These are phyloP conservation scores for Cucurbita argyrosperma DNA, from an alignment of 306 rosid species.

Conservation along the genomic window DNA sequence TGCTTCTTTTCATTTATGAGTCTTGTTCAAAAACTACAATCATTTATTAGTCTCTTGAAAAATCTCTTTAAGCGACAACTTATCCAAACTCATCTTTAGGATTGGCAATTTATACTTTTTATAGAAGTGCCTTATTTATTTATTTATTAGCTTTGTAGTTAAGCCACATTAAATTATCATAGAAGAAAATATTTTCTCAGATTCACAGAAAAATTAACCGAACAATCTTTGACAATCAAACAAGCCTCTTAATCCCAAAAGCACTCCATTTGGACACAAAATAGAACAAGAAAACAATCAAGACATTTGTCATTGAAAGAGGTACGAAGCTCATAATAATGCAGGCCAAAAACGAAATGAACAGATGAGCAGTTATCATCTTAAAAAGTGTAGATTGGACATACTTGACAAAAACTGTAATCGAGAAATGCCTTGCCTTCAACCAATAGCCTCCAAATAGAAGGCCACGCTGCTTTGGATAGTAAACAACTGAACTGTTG, in stretches of 20 bases:
- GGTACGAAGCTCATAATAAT: not conserved
- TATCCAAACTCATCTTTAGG: not conserved
- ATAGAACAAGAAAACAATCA: not conserved
- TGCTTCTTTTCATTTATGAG: not conserved
- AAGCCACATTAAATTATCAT: not conserved
- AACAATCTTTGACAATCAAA: not conserved
- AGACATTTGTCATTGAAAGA: not conserved
- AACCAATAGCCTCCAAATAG: slow-evolving; percentile 48
- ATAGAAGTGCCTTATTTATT: not conserved
- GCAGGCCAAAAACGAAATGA: not conserved
- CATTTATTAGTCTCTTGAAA: not conserved
- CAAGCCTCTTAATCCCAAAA: slow-evolving; percentile 1
- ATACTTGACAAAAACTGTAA: slow-evolving; percentile 71
- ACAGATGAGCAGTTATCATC: not conserved
- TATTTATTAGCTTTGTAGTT: not conserved
- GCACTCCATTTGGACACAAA: not conserved
- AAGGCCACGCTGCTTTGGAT: slow-evolving; percentile 71
- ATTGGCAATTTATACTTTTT: not conserved
- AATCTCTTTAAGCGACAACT: not conserved
- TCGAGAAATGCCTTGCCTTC: slow-evolving; percentile 65
- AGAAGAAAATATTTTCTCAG: not conserved
- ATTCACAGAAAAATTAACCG: not conserved
- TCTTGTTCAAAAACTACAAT: not conserved
- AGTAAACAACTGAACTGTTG: slow-evolving; percentile 37
- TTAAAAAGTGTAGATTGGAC: not conserved